Conservation (phyloP, 371 early-diverging fungal species). For the Mucor indicus region DNA sequence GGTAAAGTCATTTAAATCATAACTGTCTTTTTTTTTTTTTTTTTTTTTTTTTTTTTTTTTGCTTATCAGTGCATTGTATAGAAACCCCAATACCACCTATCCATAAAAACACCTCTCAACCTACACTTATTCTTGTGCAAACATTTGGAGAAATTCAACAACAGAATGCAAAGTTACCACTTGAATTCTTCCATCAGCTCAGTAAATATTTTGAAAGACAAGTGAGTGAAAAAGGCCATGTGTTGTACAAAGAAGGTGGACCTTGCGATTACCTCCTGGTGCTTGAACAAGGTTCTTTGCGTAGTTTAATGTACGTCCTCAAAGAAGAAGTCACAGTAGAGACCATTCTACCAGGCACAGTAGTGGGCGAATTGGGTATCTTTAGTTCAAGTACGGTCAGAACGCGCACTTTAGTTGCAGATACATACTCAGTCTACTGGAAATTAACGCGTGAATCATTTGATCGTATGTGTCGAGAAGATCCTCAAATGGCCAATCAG, state of each 20-base stretch:
- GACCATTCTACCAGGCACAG: conserved; percentile 73
- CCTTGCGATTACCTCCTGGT: conserved; percentile 65
- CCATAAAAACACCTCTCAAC: conserved; percentile 44
- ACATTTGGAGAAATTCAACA: conserved; percentile 60
- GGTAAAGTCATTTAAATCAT: conserved; percentile 17
- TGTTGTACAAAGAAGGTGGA: conserved; percentile 69
- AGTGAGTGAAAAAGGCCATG: conserved; percentile 45
- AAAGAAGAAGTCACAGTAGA: conserved; percentile 54
- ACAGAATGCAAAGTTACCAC: conserved; percentile 23
- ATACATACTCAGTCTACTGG: conserved; percentile 68
- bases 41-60: background rate
- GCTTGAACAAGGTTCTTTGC: conserved; percentile 76
- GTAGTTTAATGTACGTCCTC: conserved; percentile 50
- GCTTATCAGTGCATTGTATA: background rate
- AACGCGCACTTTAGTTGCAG: conserved; percentile 60
- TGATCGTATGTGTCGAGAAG: conserved; percentile 51
- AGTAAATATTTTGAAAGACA: conserved; percentile 63
- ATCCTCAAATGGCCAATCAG: conserved; percentile 49
- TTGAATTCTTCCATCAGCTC: conserved; percentile 56
- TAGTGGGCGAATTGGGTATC: conserved; percentile 76
- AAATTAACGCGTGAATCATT: conserved; percentile 54
- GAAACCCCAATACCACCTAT: conserved; percentile 18
- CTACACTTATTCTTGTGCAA: conserved; percentile 62
- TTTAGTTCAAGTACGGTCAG: conserved; percentile 49
- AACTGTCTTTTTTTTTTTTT: background rate